phyloP scores from a whole-genome alignment of 805 yeast species.

The Wickerhamomyces ciferrii region DNA sequence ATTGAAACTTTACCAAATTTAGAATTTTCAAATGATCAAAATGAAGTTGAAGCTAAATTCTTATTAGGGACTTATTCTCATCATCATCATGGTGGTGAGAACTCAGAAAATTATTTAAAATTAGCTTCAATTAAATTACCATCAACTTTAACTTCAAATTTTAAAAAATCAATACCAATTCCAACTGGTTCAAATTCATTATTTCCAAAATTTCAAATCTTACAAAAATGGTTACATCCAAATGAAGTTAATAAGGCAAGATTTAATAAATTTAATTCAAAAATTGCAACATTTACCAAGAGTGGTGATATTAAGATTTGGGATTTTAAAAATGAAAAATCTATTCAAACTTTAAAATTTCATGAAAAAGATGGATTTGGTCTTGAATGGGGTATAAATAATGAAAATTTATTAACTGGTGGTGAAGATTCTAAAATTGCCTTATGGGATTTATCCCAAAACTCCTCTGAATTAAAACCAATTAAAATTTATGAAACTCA shows the following conservation, averaged over 20 bases:
- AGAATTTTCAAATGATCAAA: conserved; percentile 16
- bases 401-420: conserved; percentile 50
- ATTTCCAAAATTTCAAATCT: conserved; percentile 32
- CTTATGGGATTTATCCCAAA: conserved; percentile 54
- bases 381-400: conserved; percentile 58
- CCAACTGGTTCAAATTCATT: conserved; percentile 23
- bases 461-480: conserved; percentile 33
- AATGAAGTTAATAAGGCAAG: conserved; percentile 61
- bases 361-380: conserved; percentile 69
- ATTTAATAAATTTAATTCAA: conserved; percentile 28
- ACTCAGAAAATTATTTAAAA: conserved; percentile 37
- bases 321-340: conserved; percentile 21
- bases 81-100: too few relatives aligned
- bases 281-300: conserved; percentile 20
- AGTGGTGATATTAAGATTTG: conserved; percentile 45
- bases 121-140: conserved; percentile 33
- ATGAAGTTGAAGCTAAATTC: conserved; percentile 31
- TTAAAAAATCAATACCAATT: conserved; percentile 16
- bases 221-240: conserved; percentile 44
- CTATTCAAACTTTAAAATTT: conserved; percentile 32
- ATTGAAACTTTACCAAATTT: conserved; percentile 48
- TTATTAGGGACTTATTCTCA: conserved; percentile 42
- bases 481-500: conserved; percentile 40
- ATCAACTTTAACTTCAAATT: conserved; percentile 38
- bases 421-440: conserved; percentile 66